Evolutionary conservation across 768 basidiomycete genomes (phyloP).

Genomic region (Boletus patriciae): DNA sequence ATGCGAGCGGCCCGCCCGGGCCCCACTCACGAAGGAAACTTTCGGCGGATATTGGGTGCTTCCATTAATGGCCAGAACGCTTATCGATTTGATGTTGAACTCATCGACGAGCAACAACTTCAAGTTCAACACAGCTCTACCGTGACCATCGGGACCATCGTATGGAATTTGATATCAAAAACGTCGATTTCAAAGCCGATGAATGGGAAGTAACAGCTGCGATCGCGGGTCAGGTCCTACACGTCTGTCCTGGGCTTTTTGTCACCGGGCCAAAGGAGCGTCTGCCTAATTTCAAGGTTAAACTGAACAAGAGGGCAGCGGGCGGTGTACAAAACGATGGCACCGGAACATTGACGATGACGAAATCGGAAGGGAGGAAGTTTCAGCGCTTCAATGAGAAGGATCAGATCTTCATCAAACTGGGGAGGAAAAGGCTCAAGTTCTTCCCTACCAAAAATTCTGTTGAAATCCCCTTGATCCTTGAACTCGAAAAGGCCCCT

Average conservation of each 20-base stretch:
- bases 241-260: slow-evolving; percentile 36
- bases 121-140: neutral
- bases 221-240: slow-evolving; percentile 53
- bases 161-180: slow-evolving; percentile 41
- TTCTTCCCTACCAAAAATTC: slow-evolving; percentile 17
- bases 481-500: slow-evolving; percentile 52
- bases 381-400: slow-evolving; percentile 47
- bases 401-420: slow-evolving; percentile 39
- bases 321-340: slow-evolving; percentile 62
- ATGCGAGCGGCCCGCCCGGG: neutral
- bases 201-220: slow-evolving; percentile 57
- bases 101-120: neutral
- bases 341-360: slow-evolving; percentile 37
- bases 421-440: slow-evolving; percentile 42
- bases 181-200: slow-evolving; percentile 40
- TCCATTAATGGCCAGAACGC: neutral
- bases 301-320: slow-evolving; percentile 47
- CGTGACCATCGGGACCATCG: too few species aligned
- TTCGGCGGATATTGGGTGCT: neutral
- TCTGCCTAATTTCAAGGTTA: slow-evolving; percentile 60
- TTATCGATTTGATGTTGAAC: neutral
- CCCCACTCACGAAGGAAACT: neutral
- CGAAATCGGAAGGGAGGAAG: slow-evolving; percentile 37
- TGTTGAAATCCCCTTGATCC: slow-evolving; percentile 17
- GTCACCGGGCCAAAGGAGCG: slow-evolving; percentile 23